phyloP scores from a whole-genome alignment of 495 filamentous ascomycete genomes.

The Podospora sp. region DNA sequence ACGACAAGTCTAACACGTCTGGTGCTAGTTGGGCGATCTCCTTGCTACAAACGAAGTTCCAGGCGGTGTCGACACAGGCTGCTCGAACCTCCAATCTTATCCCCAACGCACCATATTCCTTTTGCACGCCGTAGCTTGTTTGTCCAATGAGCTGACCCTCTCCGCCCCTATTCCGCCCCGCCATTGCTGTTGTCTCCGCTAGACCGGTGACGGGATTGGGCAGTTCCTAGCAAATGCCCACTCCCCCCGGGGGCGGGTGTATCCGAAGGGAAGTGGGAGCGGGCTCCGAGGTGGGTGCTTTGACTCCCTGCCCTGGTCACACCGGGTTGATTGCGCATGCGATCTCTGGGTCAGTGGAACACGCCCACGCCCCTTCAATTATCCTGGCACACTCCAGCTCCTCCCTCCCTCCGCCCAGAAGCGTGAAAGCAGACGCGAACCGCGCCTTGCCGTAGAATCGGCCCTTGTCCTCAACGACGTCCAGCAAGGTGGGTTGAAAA shows the following conservation, averaged over 20 bases:
- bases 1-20: slow-evolving; percentile 18
- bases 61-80: slow-evolving; percentile 6
- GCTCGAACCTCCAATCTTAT: slow-evolving; percentile 23
- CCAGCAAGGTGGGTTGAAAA: background rate
- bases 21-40: slow-evolving; percentile 24
- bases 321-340: slow-evolving; percentile 24
- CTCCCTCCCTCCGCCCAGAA: background rate
- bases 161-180: slow-evolving; percentile 14
- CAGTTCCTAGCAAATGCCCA: background rate
- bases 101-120: slow-evolving; percentile 19
- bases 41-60: slow-evolving; percentile 20
- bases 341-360: slow-evolving; percentile 24
- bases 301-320: slow-evolving; percentile 25
- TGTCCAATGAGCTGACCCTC: slow-evolving; percentile 18
- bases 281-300: slow-evolving; percentile 14
- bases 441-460: background rate
- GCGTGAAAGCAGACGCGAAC: slow-evolving; percentile 3
- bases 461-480: slow-evolving; percentile 5
- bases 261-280: slow-evolving; percentile 19
- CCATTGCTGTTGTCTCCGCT: background rate
- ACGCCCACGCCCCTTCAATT: slow-evolving; percentile 26
- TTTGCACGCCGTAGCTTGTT: background rate
- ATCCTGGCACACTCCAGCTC: slow-evolving; percentile 20
- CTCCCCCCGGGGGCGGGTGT: background rate
- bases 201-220: slow-evolving; percentile 7